Conservation (phyloP, 768 basidiomycete genomes). For the Leucosporidium creatinivorum region DNA sequence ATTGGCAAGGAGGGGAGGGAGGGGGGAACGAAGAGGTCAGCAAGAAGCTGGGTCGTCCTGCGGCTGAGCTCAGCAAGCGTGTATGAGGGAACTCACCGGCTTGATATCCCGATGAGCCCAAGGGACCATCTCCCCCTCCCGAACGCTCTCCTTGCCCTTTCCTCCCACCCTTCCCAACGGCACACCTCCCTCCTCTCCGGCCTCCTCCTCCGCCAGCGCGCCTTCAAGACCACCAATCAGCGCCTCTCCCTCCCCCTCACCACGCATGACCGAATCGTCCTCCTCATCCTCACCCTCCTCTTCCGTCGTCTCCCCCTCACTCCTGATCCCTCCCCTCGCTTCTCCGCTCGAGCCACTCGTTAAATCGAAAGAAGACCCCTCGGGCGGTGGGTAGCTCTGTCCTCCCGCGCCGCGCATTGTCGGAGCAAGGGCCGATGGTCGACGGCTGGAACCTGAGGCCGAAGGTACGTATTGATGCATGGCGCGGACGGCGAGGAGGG, state of each 20-base stretch:
- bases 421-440: no score
- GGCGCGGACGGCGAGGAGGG: constrained; percentile 85
- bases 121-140: constrained; percentile 45
- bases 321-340: constrained; percentile 48
- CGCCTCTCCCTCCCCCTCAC: constrained; percentile 59
- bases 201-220: constrained; percentile 9
- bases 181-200: not conserved
- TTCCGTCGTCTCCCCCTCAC: constrained; percentile 29
- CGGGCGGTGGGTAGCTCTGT: not conserved
- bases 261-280: constrained; percentile 58
- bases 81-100: constrained; percentile 57
- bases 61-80: no score
- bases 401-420: no score
- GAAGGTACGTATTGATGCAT: constrained; percentile 55
- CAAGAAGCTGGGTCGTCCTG: no score
- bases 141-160: constrained; percentile 13
- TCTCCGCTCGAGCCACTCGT: not conserved
- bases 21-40: no score
- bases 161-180: not conserved
- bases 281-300: constrained; percentile 38
- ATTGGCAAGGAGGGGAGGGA: not conserved
- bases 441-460: not conserved
- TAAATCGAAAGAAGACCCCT: not conserved
- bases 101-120: constrained; percentile 97
- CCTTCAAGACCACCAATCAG: constrained; percentile 38